Base-by-base conservation (phyloP, 805 yeast species). In the Ogataea trehalophila region DNA sequence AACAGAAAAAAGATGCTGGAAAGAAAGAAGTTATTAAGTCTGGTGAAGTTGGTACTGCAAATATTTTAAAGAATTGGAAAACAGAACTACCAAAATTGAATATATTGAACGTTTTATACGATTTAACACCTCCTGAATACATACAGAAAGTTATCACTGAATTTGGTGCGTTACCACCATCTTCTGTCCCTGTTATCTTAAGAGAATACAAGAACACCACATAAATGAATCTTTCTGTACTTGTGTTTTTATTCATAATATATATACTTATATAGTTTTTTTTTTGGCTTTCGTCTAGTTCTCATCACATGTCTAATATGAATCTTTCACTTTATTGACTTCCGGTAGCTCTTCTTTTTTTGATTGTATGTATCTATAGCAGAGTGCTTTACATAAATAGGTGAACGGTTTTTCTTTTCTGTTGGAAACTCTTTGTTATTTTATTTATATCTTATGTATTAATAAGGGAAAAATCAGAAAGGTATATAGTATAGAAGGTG, bases 151-250 rank as follows among this genome's bases (percentile, higher is more conserved):
- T 94, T 49, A 89, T 94, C 46, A 94, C 98, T 2, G 99, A 94
- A 66, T 81, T 92, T 54, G 99, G 99, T 29, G 88, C 96, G 2
- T 75, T 94, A 56, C 99, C 99, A 11, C 96, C 99, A 39, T 86
- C 95, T n/a, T 89, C 98, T 1, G 98, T 94, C 48, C 99, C 99
- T 26, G 98, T 94, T 42, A 88, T 94, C 51, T 72, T 94, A 58
- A 80, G 98, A 69, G 99, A 94, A 67, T 94, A 92, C 67, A 88
- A 89, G 67, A 60, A 65, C 45, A 52, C 61, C n/a, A 56, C 58
- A 42, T 63, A 34, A 41, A 18, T 23, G n/a, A 23, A 36, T 11
- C 31, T 26, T 26, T 9, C 13, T 26, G 13, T 26, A 26, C 3
- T 4, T 26, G 22, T 22, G 40, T 31, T 31, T 17, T 38, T 9